Percentiles rank a stretch among this genome's conserved stretches.
These are phyloP conservation scores for Bertia moriformis DNA, from an alignment of 2,329 filamentous ascomycete genomes.

Conservation along the genomic window DNA sequence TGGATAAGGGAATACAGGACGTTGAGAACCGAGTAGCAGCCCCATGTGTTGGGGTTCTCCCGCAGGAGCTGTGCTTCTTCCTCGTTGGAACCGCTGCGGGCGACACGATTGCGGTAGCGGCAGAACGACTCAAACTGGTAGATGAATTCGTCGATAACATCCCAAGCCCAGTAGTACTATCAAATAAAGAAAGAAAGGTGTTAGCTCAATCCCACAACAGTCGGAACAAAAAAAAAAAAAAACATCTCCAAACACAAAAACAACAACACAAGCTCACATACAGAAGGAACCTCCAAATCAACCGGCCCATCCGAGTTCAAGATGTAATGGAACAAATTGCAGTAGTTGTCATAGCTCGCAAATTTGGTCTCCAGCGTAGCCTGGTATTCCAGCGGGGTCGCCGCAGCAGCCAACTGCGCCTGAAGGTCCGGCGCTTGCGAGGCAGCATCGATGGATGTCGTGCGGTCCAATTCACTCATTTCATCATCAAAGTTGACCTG, in stretches of 20 bases:
- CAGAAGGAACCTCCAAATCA: conserved; percentile 88
- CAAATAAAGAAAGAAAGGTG: conserved; percentile 7
- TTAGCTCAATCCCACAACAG: conserved; percentile 1
- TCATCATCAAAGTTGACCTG: conserved; percentile 88
- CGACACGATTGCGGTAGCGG: conserved; percentile 84
- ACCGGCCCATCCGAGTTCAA: conserved; percentile 98
- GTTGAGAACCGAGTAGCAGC: conserved; percentile 98
- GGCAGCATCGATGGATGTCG: conserved; percentile 52
- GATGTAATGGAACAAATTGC: conserved; percentile 97
- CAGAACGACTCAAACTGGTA: conserved; percentile 99
- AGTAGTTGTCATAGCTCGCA: conserved; percentile 98
- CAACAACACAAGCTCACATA: no score
- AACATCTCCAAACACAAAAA: no score
- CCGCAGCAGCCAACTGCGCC: conserved; percentile 76
- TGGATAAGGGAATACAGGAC: conserved; percentile 98
- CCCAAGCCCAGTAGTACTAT: conserved; percentile 99
- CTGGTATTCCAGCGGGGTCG: conserved; percentile 89
- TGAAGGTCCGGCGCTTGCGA: conserved; percentile 83
- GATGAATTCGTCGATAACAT: conserved; percentile 99
- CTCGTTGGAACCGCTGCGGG: conserved; percentile 68
- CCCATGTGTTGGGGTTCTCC: conserved; percentile 98
- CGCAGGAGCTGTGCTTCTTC: conserved; percentile 84
- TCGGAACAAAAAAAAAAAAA: no score
- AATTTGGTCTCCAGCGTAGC: conserved; percentile 94
- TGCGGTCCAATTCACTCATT: conserved; percentile 60